A percentile compares a stretch with the other conserved stretches of the same genome.
phyloP scores from a whole-genome alignment of 2,329 filamentous ascomycete species.

The Aspergillus clavatus region DNA sequence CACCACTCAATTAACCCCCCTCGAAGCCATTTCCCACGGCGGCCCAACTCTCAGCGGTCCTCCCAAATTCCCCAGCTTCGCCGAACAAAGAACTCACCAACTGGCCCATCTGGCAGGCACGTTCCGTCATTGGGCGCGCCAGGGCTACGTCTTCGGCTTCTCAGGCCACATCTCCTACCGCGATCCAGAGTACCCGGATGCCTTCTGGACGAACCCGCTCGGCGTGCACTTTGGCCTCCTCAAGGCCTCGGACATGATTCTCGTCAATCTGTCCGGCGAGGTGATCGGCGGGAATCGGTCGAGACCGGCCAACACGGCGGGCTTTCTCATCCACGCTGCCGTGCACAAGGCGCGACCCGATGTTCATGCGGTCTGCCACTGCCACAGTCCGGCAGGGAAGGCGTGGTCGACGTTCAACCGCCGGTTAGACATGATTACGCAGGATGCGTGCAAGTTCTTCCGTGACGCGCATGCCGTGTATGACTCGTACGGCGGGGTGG shows the following conservation, averaged over 20 bases:
- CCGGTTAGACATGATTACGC: constrained; percentile 43
- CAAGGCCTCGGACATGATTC: constrained; percentile 45
- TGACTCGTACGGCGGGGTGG: constrained; percentile 44
- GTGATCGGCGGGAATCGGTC: constrained; percentile 38
- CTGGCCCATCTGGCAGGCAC: constrained; percentile 44
- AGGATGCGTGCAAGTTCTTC: constrained; percentile 29
- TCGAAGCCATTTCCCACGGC: no score
- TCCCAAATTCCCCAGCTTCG: constrained; percentile 8
- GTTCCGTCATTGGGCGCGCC: constrained; percentile 42
- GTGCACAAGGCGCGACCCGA: constrained; percentile 45
- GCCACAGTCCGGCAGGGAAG: constrained; percentile 43
- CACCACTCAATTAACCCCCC: no score
- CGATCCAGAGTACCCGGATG: constrained; percentile 28
- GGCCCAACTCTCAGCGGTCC: constrained; percentile 2
- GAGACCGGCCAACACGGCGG: constrained; percentile 38
- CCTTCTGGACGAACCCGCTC: constrained; percentile 23
- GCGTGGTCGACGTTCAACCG: constrained; percentile 42
- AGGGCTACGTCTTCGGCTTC: constrained; percentile 39
- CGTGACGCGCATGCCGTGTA: constrained; percentile 29
- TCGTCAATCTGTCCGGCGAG: constrained; percentile 40
- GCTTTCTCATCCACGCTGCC: constrained; percentile 46
- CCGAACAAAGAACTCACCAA: constrained; percentile 36
- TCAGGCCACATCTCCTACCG: constrained; percentile 41
- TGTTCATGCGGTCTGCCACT: constrained; percentile 43
- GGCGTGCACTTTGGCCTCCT: constrained; percentile 41